Percentiles rank a stretch among this genome's conserved stretches.
phyloP scores from a whole-genome alignment of 768 basidiomycete species.

The Amanita pallidorosea region DNA sequence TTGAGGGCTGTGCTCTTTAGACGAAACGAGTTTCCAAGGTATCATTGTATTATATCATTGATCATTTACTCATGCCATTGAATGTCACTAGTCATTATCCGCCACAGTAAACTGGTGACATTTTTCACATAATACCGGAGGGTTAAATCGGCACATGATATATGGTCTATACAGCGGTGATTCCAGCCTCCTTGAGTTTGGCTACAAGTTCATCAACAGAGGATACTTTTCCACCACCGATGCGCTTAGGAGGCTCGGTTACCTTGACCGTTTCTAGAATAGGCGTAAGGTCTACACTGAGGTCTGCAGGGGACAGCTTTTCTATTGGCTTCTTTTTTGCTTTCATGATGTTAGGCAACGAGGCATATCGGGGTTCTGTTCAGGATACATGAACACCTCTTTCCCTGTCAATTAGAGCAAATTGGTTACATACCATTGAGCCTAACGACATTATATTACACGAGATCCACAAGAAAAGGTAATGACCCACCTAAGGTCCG shows the following conservation, averaged over 20 bases:
- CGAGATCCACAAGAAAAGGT: not conserved
- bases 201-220: constrained; percentile 83
- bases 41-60: no score
- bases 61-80: no score
- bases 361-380: constrained; percentile 90
- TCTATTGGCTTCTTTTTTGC: constrained; percentile 98
- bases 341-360: constrained; percentile 96
- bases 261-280: constrained; percentile 81
- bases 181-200: constrained; percentile 84
- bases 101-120: not conserved
- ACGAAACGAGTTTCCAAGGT: no score
- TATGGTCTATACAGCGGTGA: constrained; percentile 24
- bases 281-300: constrained; percentile 77
- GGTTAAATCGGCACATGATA: not conserved
- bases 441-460: constrained; percentile 21
- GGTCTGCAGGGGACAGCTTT: constrained; percentile 67
- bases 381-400: not conserved
- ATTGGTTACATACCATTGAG: constrained; percentile 49
- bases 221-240: constrained; percentile 87
- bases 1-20: constrained; percentile 7
- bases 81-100: no score
- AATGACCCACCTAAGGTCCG: constrained; percentile 71
- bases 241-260: constrained; percentile 79
- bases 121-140: not conserved
- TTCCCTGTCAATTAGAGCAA: not conserved